phyloP scores from a whole-genome alignment of 2,329 filamentous ascomycete species.

The Leptographium procerum region DNA sequence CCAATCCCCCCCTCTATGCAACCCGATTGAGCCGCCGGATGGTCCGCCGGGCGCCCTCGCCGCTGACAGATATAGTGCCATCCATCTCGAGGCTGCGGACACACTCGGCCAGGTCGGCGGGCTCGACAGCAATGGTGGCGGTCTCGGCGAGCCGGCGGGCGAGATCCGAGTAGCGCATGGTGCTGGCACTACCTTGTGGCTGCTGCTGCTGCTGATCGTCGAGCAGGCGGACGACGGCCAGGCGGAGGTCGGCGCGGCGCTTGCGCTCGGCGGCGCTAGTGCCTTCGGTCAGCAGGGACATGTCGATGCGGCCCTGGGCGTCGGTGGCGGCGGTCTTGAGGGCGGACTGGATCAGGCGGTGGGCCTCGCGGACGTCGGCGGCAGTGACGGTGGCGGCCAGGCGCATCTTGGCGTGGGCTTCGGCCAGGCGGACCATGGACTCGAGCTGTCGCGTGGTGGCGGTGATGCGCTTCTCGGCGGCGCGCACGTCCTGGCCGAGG shows the following conservation, averaged over 20 bases:
- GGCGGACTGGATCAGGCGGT: constrained; percentile 83
- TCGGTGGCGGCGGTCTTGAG: constrained; percentile 98
- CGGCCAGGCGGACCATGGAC: constrained; percentile 93
- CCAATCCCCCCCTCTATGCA: neutral
- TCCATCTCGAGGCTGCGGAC: constrained; percentile 74
- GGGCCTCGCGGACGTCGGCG: constrained; percentile 78
- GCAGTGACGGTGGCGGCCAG: constrained; percentile 64
- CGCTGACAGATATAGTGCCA: constrained; percentile 66
- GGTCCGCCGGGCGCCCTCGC: constrained; percentile 73
- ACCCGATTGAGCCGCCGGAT: constrained; percentile 54
- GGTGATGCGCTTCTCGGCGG: constrained; percentile 90
- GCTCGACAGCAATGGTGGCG: constrained; percentile 60
- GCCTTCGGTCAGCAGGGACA: constrained; percentile 92
- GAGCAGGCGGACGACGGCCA: constrained; percentile 59
- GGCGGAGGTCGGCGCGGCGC: constrained; percentile 73
- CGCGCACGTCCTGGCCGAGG: constrained; percentile 75
- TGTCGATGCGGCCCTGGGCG: constrained; percentile 84
- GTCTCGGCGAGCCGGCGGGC: constrained; percentile 61
- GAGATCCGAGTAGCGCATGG: constrained; percentile 70
- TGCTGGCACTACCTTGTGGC: constrained; percentile 14
- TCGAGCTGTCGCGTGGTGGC: constrained; percentile 94
- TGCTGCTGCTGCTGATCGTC: constrained; percentile 68
- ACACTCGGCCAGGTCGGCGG: constrained; percentile 70
- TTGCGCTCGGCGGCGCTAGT: constrained; percentile 79
- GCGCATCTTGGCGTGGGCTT: constrained; percentile 97